These are phyloP conservation scores for Vanrija sp. DNA, from an alignment of 1,284 basidiomycete genomes.

Conservation along the genomic window DNA sequence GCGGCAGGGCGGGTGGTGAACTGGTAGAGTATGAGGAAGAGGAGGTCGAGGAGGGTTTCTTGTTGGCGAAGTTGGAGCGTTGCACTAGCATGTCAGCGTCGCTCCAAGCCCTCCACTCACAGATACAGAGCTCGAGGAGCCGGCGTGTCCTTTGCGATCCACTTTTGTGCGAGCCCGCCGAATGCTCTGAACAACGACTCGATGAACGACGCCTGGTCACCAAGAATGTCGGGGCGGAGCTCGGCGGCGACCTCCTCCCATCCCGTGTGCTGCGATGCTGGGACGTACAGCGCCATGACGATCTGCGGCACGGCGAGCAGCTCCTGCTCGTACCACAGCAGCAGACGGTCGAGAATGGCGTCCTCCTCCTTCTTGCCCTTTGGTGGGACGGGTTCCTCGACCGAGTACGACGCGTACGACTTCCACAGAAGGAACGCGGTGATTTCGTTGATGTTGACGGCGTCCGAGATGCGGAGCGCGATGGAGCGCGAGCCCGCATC, in stretches of 20 bases:
- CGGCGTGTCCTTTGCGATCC: constrained; percentile 14
- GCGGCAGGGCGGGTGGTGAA: constrained; percentile 29
- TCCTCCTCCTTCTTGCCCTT: constrained; percentile 20
- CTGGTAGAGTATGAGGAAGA: constrained; percentile 38
- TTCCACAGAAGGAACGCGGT: constrained; percentile 26
- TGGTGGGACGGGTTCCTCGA: constrained; percentile 19
- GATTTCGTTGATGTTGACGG: constrained; percentile 23
- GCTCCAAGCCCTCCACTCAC: constrained; percentile 14
- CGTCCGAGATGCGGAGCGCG: constrained; percentile 23
- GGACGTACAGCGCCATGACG: constrained; percentile 22
- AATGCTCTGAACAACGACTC: constrained; percentile 39
- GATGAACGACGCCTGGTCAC: constrained; percentile 31
- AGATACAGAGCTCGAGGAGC: constrained; percentile 27
- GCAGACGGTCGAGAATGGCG: constrained; percentile 25
- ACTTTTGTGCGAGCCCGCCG: constrained; percentile 30
- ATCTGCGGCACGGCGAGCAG: constrained; percentile 32
- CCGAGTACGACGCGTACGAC: constrained; percentile 31
- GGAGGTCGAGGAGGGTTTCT: constrained; percentile 34
- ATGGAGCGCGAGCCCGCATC: constrained; percentile 21
- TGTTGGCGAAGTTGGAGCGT: constrained; percentile 39
- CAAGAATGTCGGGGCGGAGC: constrained; percentile 22
- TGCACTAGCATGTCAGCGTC: constrained; percentile 23
- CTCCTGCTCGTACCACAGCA: constrained; percentile 38
- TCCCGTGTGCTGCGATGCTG: constrained; percentile 1
- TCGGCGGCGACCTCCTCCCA: constrained; percentile 23